These are phyloP conservation scores for Coemansia sp. DNA, from an alignment of 192 early-diverging fungal species.

Conservation along the genomic window DNA sequence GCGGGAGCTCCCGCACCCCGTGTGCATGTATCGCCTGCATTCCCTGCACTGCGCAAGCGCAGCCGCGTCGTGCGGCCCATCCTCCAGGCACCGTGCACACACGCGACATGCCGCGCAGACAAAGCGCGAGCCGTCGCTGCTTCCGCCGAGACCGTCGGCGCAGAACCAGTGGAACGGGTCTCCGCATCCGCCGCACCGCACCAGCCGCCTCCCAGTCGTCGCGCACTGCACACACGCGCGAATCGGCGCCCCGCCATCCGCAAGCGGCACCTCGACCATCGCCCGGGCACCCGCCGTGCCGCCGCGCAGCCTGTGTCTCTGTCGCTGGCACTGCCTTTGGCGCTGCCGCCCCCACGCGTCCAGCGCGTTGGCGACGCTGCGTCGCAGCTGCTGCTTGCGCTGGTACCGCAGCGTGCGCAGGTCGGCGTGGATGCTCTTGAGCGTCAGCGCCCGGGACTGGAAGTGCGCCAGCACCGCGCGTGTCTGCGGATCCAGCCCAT, in stretches of 20 bases:
- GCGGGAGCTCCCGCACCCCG: conserved; percentile 22
- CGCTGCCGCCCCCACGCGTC: conserved; percentile 27
- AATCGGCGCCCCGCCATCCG: not conserved
- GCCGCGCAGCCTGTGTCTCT: not conserved
- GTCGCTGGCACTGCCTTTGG: not conserved
- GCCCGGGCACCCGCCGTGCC: not conserved
- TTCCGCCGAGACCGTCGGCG: conserved; percentile 2
- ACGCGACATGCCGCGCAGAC: conserved; percentile 43
- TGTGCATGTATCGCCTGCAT: conserved; percentile 16
- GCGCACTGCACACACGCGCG: conserved; percentile 36
- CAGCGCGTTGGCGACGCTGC: conserved; percentile 22
- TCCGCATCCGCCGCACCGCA: conserved; percentile 49
- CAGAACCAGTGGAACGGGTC: conserved; percentile 57
- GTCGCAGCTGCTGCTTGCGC: conserved; percentile 38
- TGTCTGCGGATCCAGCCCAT: conserved; percentile 13
- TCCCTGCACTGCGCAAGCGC: conserved; percentile 28
- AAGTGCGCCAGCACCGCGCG: conserved; percentile 11
- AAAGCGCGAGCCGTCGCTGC: conserved; percentile 4
- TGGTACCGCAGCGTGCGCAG: conserved; percentile 31
- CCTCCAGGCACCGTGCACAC: conserved; percentile 29
- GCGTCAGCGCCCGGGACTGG: conserved; percentile 15
- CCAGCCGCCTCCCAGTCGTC: conserved; percentile 18
- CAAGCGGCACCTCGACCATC: not conserved
- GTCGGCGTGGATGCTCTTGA: conserved; percentile 26
- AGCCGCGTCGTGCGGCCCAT: not conserved